Evolutionary conservation across 116 monocot species (phyloP).

Genomic region (Posidonia oceanica): DNA sequence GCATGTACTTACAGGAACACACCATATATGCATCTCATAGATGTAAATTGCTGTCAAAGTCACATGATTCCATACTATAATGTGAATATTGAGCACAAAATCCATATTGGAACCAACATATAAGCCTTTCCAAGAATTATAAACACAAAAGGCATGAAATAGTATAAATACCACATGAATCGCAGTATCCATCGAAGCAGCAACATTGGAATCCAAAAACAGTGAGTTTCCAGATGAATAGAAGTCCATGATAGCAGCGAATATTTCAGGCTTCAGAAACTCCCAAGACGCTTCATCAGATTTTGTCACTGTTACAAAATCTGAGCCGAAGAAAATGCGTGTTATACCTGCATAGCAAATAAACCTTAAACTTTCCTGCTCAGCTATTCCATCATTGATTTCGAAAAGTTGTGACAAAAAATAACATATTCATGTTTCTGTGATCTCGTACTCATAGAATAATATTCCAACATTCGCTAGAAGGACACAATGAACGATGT

Average conservation of each 20-base stretch:
- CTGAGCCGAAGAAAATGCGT: conserved; percentile 89
- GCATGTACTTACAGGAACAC: no score
- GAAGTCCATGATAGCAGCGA: conserved; percentile 96
- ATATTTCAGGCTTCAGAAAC: conserved; percentile 85
- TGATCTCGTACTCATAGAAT: no score
- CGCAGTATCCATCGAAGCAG: conserved; percentile 75
- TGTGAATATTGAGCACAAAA: no score
- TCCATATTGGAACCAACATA: not conserved
- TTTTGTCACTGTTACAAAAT: conserved; percentile 87
- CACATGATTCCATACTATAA: no score
- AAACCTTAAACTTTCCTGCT: not conserved
- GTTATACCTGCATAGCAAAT: conserved; percentile 40
- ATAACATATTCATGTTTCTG: no score
- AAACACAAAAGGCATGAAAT: not conserved
- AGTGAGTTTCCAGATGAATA: conserved; percentile 73
- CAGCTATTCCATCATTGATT: no score
- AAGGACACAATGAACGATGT: no score
- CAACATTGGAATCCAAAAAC: conserved; percentile 60
- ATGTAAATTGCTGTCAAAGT: no score
- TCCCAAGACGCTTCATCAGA: conserved; percentile 92
- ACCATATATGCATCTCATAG: no score
- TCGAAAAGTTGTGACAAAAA: no score
- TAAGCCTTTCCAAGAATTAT: not conserved
- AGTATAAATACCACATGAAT: conserved; percentile 67
- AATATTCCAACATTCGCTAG: no score